Evolutionary conservation across 805 yeast species (phyloP).

Genomic region (Starmerella apis): DNA sequence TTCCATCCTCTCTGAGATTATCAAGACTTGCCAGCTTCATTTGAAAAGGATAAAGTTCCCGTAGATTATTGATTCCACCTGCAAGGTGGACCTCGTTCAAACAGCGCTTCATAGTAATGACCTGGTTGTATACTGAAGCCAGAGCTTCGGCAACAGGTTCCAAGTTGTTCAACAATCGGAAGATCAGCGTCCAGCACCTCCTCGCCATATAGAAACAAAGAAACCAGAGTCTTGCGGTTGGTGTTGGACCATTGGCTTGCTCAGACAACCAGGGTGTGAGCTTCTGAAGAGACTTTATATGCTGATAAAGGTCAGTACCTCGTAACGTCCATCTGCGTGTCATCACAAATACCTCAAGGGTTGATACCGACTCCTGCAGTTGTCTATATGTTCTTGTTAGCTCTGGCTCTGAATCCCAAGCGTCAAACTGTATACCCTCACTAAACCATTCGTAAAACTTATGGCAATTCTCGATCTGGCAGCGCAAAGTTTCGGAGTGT

Average conservation of each 20-base stretch:
- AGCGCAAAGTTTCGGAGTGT: background rate
- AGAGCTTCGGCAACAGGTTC: constrained; percentile 94
- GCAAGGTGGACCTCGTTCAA: constrained; percentile 78
- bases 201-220: constrained; percentile 52
- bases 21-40: constrained; percentile 86
- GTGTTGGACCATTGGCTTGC: background rate
- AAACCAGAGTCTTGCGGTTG: background rate
- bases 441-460: constrained; percentile 15
- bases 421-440: constrained; percentile 28
- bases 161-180: constrained; percentile 76
- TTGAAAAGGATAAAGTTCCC: constrained; percentile 93
- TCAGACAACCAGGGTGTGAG: constrained; percentile 49
- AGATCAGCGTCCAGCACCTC: constrained; percentile 82
- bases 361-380: constrained; percentile 54
- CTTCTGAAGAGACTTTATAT: constrained; percentile 60
- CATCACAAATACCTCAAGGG: constrained; percentile 69
- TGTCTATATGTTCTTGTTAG: constrained; percentile 53
- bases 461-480: constrained; percentile 17
- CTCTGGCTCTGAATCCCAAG: constrained; percentile 28
- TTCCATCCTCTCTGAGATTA: constrained; percentile 79
- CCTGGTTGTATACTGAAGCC: constrained; percentile 86
- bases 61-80: constrained; percentile 78
- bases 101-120: constrained; percentile 84
- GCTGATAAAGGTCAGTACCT: constrained; percentile 83
- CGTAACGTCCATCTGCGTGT: constrained; percentile 97